Conservation (phyloP, 2,329 filamentous ascomycete species). For the Venturia pyrina region DNA sequence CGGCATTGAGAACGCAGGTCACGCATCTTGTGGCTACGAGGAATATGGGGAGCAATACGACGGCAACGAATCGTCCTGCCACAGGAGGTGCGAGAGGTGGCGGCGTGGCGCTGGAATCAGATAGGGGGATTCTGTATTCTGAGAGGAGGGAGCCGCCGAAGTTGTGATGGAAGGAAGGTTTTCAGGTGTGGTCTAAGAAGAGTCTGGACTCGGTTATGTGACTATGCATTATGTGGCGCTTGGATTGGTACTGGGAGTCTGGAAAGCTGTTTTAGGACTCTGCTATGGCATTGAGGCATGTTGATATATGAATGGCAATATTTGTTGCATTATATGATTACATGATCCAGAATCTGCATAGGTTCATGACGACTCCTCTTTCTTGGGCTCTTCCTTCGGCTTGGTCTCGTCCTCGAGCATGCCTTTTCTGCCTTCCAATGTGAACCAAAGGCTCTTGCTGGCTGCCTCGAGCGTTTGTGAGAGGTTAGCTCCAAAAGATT, state of each 20-base stretch:
- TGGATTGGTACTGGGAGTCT: background rate
- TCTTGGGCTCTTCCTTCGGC: constrained; percentile 8
- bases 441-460: constrained; percentile 73
- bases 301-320: background rate
- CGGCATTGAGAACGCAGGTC: constrained; percentile 5
- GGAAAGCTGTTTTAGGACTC: background rate
- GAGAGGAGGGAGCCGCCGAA: constrained; percentile 4
- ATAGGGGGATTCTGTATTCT: background rate
- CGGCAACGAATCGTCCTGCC: background rate
- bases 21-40: background rate
- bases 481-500: constrained; percentile 67
- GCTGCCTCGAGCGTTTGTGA: constrained; percentile 71
- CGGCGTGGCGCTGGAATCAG: background rate
- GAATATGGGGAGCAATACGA: background rate
- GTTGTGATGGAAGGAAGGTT: background rate
- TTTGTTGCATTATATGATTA: background rate
- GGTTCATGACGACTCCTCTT: background rate
- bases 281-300: background rate
- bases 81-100: background rate
- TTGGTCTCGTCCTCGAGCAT: constrained; percentile 68
- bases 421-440: constrained; percentile 70
- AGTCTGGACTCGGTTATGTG: background rate
- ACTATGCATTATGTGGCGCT: background rate
- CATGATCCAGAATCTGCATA: background rate
- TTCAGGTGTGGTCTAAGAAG: background rate